Evolutionary conservation across 805 yeast genomes (phyloP).

Genomic region (Candida broadrunensis): DNA sequence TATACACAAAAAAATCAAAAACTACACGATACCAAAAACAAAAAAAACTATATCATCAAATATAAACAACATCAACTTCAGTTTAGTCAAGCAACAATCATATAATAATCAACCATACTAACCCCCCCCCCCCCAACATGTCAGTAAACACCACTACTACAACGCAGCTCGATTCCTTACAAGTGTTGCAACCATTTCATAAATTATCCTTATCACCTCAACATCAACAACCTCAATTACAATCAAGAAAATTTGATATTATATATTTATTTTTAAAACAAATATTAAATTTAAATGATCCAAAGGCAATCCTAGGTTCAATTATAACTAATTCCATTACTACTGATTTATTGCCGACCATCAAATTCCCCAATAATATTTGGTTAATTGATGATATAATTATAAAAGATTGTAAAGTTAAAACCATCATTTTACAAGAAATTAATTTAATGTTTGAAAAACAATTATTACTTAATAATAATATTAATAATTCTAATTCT

Average conservation of each 20-base stretch:
- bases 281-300: slow-evolving; percentile 18
- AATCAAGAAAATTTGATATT: slow-evolving; percentile 17
- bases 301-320: neutral
- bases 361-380: slow-evolving; percentile 32
- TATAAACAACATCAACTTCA: no score
- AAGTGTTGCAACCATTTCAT: no score
- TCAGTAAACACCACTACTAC: no score
- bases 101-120: no score
- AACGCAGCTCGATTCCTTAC: no score
- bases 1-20: no score
- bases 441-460: slow-evolving; percentile 26
- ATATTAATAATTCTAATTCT: neutral
- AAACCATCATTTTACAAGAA: slow-evolving; percentile 29
- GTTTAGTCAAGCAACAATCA: no score
- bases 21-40: no score
- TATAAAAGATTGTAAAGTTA: slow-evolving; percentile 28
- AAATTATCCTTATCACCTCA: neutral
- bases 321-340: neutral
- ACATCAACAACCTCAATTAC: neutral
- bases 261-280: slow-evolving; percentile 23
- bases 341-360: slow-evolving; percentile 8
- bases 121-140: no score
- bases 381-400: slow-evolving; percentile 33
- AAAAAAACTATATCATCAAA: no score
- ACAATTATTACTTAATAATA: slow-evolving; percentile 10